Percentiles rank a stretch among this genome's conserved stretches.
Conservation (phyloP, 306 rosid species). For the Vigna unguiculata region DNA sequence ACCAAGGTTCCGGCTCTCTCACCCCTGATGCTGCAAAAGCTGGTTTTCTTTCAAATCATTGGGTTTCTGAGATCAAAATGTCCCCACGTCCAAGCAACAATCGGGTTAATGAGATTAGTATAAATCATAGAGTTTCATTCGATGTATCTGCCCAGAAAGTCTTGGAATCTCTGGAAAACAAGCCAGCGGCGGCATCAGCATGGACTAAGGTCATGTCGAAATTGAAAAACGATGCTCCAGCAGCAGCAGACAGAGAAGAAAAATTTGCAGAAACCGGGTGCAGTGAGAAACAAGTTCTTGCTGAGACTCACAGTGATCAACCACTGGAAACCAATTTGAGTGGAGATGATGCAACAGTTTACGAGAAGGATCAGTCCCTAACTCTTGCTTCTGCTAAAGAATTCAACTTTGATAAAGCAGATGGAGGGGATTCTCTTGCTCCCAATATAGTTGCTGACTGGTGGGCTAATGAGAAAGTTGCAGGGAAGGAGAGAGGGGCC, state of each 20-base stretch:
- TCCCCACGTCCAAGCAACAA: slow-evolving; percentile 47
- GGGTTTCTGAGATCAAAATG: slow-evolving; percentile 53
- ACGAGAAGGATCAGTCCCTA: slow-evolving; percentile 62
- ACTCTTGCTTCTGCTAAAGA: slow-evolving; percentile 78
- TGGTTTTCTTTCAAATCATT: slow-evolving; percentile 41
- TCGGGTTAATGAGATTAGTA: slow-evolving; percentile 33
- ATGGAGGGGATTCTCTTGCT: slow-evolving; percentile 68
- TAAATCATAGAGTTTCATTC: slow-evolving; percentile 57
- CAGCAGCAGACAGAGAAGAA: slow-evolving; percentile 43
- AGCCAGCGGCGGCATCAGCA: slow-evolving; percentile 45
- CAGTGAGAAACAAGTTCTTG: slow-evolving; percentile 37
- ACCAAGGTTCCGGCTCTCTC: slow-evolving; percentile 52
- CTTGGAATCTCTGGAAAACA: slow-evolving; percentile 46
- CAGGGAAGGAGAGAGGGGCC: slow-evolving; percentile 56
- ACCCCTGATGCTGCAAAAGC: slow-evolving; percentile 52
- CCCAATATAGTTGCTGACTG: slow-evolving; percentile 68
- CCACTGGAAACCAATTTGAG: slow-evolving; percentile 44
- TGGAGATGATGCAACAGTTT: slow-evolving; percentile 48
- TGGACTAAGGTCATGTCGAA: slow-evolving; percentile 46
- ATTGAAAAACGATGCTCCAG: slow-evolving; percentile 37
- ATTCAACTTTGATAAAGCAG: slow-evolving; percentile 83
- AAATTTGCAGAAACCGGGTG: slow-evolving; percentile 28
- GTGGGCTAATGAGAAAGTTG: slow-evolving; percentile 94
- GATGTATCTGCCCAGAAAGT: slow-evolving; percentile 49
- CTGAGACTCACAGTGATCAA: slow-evolving; percentile 52